Evolutionary conservation across 2,329 filamentous ascomycete genomes (phyloP).

Genomic region (Colletotrichum somersetense): DNA sequence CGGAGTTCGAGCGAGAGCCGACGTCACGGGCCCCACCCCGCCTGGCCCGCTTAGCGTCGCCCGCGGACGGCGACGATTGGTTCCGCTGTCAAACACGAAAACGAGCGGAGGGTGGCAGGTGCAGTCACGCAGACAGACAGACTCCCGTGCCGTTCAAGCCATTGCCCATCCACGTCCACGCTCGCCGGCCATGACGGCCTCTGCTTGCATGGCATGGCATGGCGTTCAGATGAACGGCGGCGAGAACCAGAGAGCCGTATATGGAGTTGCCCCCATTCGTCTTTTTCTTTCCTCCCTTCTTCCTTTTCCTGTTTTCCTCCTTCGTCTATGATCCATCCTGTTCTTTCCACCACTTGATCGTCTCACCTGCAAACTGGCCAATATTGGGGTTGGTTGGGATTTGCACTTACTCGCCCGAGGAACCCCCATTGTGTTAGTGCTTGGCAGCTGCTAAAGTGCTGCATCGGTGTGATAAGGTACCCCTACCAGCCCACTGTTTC

Average conservation of each 20-base stretch:
- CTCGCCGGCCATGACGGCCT: constrained; percentile 6
- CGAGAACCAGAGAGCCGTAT: neutral
- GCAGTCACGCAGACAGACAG: constrained; percentile 16
- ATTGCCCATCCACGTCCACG: constrained; percentile 12
- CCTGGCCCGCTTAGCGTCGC: constrained; percentile 6
- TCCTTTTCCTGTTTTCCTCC: neutral
- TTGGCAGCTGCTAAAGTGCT: constrained; percentile 32
- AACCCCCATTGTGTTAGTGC: constrained; percentile 24
- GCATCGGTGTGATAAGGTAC: constrained; percentile 29
- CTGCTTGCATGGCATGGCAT: neutral
- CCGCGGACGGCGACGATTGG: constrained; percentile 13
- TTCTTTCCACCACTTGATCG: neutral
- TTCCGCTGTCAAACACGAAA: constrained; percentile 23
- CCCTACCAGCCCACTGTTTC: constrained; percentile 11
- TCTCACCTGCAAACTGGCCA: neutral
- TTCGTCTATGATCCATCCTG: neutral
- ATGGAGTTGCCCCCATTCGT: neutral
- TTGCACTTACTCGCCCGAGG: neutral
- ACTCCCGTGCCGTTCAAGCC: constrained; percentile 16
- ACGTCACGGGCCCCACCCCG: constrained; percentile 8
- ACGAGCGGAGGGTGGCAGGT: constrained; percentile 28
- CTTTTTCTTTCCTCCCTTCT: neutral
- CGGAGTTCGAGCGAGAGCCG: constrained; percentile 39
- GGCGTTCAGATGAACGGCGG: constrained; percentile 14
- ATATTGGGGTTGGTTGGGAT: neutral